Evolutionary conservation across 176 grass and related monocot species (phyloP), one percentile per base, ranked within the genome.

Genomic region (Lolium perenne): DNA sequence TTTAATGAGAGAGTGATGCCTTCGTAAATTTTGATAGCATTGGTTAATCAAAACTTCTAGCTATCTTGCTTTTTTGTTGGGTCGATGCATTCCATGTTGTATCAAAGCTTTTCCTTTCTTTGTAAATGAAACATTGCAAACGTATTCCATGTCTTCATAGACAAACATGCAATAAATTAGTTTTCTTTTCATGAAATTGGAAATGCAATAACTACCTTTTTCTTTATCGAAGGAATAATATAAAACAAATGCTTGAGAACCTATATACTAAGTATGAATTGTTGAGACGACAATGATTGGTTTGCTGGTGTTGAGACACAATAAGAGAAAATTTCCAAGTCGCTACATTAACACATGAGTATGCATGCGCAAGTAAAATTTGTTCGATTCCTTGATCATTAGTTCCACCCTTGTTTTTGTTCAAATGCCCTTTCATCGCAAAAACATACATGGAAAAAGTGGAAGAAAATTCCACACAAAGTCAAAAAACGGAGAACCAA

Each of bases 361-460:
- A 29, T 41, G n/a, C 20, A 46, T 47, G 21, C 5, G 2, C 5
- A 29, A 14, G 16, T 26, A 18, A 11, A 23, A 8, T 76, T 38
- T 57, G 18, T 38, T 58, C 3, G 21, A 38, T 41, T 70, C 38
- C 7, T 78, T 46, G 7, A 62, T 86, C 35, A 25, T 2, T 40
- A 62, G 77, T 22, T 13, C 40, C 32, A 46, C 38, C 41, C 18
- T 47, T 22, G 9, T 22, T 53, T 66, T 35, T 43, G 13, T 81
- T 78, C 60, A 71, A 63, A 10, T 80, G 85, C 78, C 60, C 78
- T 85, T 85, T 82, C 49, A 59, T 83, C 74, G 58, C 67, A 54
- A n/a, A 86, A 87, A 87, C 60, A 75, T 32, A 68, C 26, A 76
- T 84, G 85, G 73, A 87, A 83, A 90, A 80, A 71, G 50, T 88